A percentile compares a stretch with the other conserved stretches of the same genome.
Evolutionary conservation across 345 rosid genomes (phyloP).

Genomic region (Corchorus olitorius): DNA sequence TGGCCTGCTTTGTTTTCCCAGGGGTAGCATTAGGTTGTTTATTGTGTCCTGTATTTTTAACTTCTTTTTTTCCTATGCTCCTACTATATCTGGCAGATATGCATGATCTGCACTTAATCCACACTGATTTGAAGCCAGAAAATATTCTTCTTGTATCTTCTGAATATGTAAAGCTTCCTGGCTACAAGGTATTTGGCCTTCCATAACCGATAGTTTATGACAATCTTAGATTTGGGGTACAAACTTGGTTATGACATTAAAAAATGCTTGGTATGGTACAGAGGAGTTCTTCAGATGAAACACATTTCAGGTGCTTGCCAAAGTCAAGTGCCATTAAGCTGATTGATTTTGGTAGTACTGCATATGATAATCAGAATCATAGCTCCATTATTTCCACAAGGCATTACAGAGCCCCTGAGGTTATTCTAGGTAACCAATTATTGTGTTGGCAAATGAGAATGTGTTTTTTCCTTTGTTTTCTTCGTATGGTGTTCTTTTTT

Average conservation of each 20-base stretch:
- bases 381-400: constrained; percentile 79
- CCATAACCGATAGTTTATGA: constrained; percentile 17
- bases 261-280: constrained; percentile 43
- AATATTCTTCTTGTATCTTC: constrained; percentile 80
- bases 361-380: constrained; percentile 74
- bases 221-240: constrained; percentile 36
- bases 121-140: constrained; percentile 92
- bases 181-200: constrained; percentile 57
- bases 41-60: constrained; percentile 19
- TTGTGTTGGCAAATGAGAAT: constrained; percentile 25
- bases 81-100: constrained; percentile 57
- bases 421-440: constrained; percentile 63
- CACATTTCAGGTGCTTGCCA: constrained; percentile 65
- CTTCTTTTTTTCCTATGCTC: constrained; percentile 13
- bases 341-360: constrained; percentile 92
- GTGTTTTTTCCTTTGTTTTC: constrained; percentile 24
- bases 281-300: constrained; percentile 57
- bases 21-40: constrained; percentile 18
- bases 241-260: constrained; percentile 14
- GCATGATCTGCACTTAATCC: constrained; percentile 78
- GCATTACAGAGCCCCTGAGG: constrained; percentile 90
- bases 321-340: constrained; percentile 89
- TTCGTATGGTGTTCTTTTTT: constrained; percentile 12
- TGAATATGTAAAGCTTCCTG: constrained; percentile 69
- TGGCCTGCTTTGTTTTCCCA: constrained; percentile 23